Conservation (phyloP, 257 asterid species). For the Buddleja alternifolia region DNA sequence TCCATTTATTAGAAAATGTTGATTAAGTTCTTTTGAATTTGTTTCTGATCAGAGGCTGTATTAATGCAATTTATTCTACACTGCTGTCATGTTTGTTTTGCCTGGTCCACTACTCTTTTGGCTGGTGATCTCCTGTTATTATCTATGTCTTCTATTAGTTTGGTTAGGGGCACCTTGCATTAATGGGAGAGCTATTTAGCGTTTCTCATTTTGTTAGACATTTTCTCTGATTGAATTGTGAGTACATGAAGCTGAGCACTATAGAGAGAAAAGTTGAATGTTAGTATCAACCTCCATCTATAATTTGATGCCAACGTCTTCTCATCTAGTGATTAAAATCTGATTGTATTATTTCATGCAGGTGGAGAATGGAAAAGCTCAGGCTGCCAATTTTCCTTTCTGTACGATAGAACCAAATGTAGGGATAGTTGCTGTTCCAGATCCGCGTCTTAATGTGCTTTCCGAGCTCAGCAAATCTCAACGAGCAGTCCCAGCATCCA, state of each 20-base stretch:
- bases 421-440: conserved; percentile 96
- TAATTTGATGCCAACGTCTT: conserved; percentile 5
- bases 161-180: neutral
- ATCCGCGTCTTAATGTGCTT: conserved; percentile 82
- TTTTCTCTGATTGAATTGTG: neutral
- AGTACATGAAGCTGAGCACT: neutral
- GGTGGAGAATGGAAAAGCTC: conserved; percentile 99
- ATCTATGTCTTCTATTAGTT: conserved; percentile 1
- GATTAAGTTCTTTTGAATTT: neutral
- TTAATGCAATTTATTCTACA: neutral
- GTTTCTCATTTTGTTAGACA: neutral
- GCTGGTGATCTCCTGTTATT: conserved; percentile 14
- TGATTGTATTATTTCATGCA: conserved; percentile 35
- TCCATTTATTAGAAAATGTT: neutral
- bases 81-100: neutral
- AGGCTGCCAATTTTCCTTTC: conserved; percentile 96
- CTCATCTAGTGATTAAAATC: neutral
- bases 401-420: conserved; percentile 98
- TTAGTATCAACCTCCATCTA: conserved; percentile 9
- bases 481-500: conserved; percentile 82
- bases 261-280: conserved; percentile 3
- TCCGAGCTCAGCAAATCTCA: conserved; percentile 88
- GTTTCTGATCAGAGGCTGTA: conserved; percentile 23
- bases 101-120: neutral
- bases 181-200: neutral